Evolutionary conservation across 2,329 filamentous ascomycete genomes (phyloP), one percentile per base, ranked within the genome.

Genomic region (Alternaria consortialis): DNA sequence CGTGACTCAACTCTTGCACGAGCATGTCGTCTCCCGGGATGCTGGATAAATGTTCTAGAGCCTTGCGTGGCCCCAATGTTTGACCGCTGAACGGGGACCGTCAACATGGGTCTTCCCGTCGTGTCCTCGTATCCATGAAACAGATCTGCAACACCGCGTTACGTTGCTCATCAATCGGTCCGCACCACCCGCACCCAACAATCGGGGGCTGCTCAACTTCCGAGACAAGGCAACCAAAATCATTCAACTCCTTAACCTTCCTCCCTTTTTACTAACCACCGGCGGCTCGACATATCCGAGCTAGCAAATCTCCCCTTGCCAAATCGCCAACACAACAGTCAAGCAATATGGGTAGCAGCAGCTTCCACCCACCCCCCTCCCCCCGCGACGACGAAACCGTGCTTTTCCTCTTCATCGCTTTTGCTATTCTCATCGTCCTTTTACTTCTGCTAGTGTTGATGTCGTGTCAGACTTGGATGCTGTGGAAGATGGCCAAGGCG

Each of bases 351-450:
- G 46, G 31, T 36, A 50, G 31, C 43, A 42, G 50, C 32, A 46
- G 53, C 47, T 23, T 42, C 56, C 23, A 47, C 5, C 20, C 48
- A 47, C 46, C 53, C 15, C 25, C 46, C 4, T 20, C 31, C n/a
- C 46, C 13, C 23, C 20, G 25, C 23, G 34, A 57, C 43, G 62
- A 72, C 20, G 55, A 66, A 43, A 70, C 63, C 7, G 56, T 66
- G 17, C 63, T 74, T 27, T 65, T 70, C 46, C 68, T 75, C 56
- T 71, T 72, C 62, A 70, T 72, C 34, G 39, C 67, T 31, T 73
- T 75, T 53, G 70, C 68, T 3, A 67, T 71, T 25, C 60, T 75
- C 2, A 48, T 75, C 32, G 60, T 68, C 1, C 66, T 75, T 3
- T 57, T 71, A 15, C 64, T 75, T 0, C 42, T 74, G 8, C 59